Base-by-base conservation (phyloP, 495 filamentous ascomycete species). In the Penicillium atrosanguineum region DNA sequence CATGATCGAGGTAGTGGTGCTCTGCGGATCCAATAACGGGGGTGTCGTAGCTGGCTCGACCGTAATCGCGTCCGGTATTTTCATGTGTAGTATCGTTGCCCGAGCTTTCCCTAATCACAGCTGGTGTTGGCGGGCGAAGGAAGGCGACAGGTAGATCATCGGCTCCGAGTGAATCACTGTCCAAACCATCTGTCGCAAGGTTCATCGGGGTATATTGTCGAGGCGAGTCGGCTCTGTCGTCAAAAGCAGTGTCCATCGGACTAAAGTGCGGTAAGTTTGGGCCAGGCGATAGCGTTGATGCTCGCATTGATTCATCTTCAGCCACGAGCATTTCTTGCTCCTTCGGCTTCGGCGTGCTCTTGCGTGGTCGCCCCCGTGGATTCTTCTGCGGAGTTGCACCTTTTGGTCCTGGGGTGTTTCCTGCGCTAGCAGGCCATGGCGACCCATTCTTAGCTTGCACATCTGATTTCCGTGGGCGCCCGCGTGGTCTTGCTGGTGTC, bases 391-490 rank as follows among this genome's bases (percentile, higher is more conserved):
- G 61, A 49, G 54, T 57, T 19, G 51, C 38, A 20, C 44, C 57
- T 19, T 19, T 44, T 20, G 38, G 55, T 7, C 48, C 63, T 12
- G 61, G 64, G 23, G 73, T 78, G 52, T 69, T 60, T 3, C 69
- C 73, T 11, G 71, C 63, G 48, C 69, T 76, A 29, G 64, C 63
- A 21, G 56, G 57, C 49, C 56, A 69, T n/a, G 74, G 69, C 23
- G 72, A 75, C 43, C 67, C 56, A 62, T 64, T 53, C 23, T 46
- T 48, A 15, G 55, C 34, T 50, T 62, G 46, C 41, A 50, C 44
- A 51, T 69, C 69, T 11, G 73, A 75, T 59, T 80, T 80, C 20
- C 74, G 67, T 19, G 77, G 77, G 21, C 77, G 73, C 7, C 76
- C 76, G 50, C 75, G 69, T 29, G 64, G 62, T 52, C 61, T 70